Evolutionary conservation across 805 yeast species (phyloP).

Genomic region (Yamadazyma insecticola): DNA sequence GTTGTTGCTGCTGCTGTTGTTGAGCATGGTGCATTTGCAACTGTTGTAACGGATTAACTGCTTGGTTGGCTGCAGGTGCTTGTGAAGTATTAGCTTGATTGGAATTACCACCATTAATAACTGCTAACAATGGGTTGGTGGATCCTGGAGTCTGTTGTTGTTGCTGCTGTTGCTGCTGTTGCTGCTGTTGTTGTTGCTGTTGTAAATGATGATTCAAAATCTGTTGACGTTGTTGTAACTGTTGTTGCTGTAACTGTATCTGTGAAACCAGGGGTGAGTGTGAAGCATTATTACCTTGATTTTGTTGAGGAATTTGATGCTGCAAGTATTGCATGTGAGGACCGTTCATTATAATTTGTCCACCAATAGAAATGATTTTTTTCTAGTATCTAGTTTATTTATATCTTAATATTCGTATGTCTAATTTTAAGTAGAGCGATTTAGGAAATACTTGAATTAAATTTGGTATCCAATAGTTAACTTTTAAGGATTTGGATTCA

Average conservation of each 20-base stretch:
- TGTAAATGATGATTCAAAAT: conserved; percentile 22
- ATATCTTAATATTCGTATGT: too few relatives aligned
- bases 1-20: conserved; percentile 20
- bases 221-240: conserved; percentile 24
- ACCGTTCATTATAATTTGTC: too few relatives aligned
- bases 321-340: conserved; percentile 42
- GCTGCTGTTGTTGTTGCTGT: conserved; percentile 25
- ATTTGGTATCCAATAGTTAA: too few relatives aligned
- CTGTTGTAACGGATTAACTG: conserved; percentile 23
- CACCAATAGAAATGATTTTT: too few relatives aligned
- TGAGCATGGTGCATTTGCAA: conserved; percentile 17
- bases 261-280: conserved; percentile 32
- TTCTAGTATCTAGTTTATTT: too few relatives aligned
- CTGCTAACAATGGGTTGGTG: conserved; percentile 33
- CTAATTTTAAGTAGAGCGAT: too few relatives aligned
- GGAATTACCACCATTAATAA: conserved; percentile 24
- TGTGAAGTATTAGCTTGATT: conserved; percentile 11
- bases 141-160: conserved; percentile 17
- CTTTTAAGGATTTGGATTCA: too few relatives aligned
- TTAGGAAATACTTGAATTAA: too few relatives aligned
- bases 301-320: conserved; percentile 22
- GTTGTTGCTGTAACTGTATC: conserved; percentile 21
- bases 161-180: conserved; percentile 18
- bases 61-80: conserved; percentile 15
- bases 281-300: conserved; percentile 18